Percentiles rank a stretch among this genome's conserved stretches.
Conservation (phyloP, 192 early-diverging fungal genomes). For the Linnemannia schmuckeri region DNA sequence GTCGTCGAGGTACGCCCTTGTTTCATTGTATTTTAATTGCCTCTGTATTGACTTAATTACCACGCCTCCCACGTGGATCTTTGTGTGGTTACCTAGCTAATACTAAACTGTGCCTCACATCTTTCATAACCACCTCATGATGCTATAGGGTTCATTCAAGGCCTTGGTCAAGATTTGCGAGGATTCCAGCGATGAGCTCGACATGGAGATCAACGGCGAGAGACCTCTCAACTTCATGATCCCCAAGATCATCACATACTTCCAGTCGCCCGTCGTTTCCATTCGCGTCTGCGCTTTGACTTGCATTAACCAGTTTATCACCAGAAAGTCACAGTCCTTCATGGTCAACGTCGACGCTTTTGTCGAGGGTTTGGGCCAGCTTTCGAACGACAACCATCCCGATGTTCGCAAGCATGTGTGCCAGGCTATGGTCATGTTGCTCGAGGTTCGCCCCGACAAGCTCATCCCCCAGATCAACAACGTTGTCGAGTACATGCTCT, state of each 20-base stretch:
- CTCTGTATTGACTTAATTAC: not conserved
- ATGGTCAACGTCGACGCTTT: constrained; percentile 78
- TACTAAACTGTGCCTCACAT: not conserved
- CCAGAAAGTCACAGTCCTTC: constrained; percentile 79
- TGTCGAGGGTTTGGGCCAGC: constrained; percentile 83
- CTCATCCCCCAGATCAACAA: constrained; percentile 89
- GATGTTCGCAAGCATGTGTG: constrained; percentile 94
- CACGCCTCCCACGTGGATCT: constrained; percentile 4
- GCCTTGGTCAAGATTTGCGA: constrained; percentile 97
- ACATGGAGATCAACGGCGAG: constrained; percentile 79
- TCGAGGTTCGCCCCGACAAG: constrained; percentile 88
- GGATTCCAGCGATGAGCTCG: constrained; percentile 87
- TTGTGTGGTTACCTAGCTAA: not conserved
- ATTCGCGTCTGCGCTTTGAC: constrained; percentile 87
- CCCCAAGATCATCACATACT: constrained; percentile 88
- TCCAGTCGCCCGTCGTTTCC: constrained; percentile 79
- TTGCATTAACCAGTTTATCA: constrained; percentile 90
- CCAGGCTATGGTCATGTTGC: constrained; percentile 91
- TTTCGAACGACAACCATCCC: constrained; percentile 85
- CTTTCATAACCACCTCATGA: not conserved
- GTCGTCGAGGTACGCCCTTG: constrained; percentile 78
- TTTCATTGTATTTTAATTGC: not conserved
- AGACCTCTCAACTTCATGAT: constrained; percentile 88
- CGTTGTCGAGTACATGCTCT: constrained; percentile 96
- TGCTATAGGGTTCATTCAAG: constrained; percentile 81